Base-by-base conservation (phyloP, 352 stramenopile genomes). In the Pythium dissimile region DNA sequence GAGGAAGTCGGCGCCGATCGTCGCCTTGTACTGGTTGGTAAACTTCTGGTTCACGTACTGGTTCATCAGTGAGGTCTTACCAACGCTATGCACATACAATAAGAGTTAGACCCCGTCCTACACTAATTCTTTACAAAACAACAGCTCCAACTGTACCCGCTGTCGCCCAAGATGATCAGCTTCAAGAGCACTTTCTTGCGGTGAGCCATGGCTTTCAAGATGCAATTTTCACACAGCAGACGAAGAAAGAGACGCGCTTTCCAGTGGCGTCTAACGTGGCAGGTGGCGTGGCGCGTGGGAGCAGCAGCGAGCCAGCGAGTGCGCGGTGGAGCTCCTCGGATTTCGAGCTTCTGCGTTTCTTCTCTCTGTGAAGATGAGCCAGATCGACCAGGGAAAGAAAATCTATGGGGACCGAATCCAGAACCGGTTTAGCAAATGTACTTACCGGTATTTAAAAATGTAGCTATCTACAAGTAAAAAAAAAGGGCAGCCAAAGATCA, bases 11-110 rank as follows among this genome's bases (percentile, higher is more conserved):
- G 97, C 97, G 45, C 97, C 97, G 72, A 99, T 99, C 5, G 97
- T 99, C 20, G 97, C 96, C 69, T 99, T 99, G 84, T 99, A 99
- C 79, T 98, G 96, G 58, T 94, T 97, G 30, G 89, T 97, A 75
- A 99, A 99, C 72, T 97, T 98, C 62, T 99, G 91, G 56, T 98
- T 98, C 57, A 99, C 94, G 76, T 98, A 99, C 70, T 98, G 95
- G 77, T 99, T 98, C 97, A 99, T 99, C 30, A 99, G 77, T 43
- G 94, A 99, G 42, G 97, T 99, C 82, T 99, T 99, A 53, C 97
- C 97, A 27, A 99, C 97, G 39, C 96, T 98, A 18, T 31, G 1
- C 23, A 1, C 12, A 39, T 26, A 21, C 15, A 27, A 54, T 32
- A 21, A n/a, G 30, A 54, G 24, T 37, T 24, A 31, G 26, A 42